Base-by-base conservation (phyloP, 148 eudicot genomes). In the Chenopodium album region DNA sequence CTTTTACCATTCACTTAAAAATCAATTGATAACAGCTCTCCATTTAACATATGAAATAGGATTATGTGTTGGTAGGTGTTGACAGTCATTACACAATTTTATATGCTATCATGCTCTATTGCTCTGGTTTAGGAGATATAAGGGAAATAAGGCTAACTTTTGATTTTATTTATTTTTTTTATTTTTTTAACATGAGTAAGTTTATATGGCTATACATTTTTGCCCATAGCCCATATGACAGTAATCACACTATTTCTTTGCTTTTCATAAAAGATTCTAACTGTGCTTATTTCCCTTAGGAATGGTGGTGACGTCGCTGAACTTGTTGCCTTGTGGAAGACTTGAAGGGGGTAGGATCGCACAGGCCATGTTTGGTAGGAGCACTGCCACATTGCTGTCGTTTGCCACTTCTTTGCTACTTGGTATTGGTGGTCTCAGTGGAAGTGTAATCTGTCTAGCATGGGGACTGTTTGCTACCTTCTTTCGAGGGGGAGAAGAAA, bases 271-370 rank as follows among this genome's bases (percentile, higher is more conserved):
- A 32, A 32, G 22, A 60, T 68, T 26, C 71, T 71, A 14, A 34
- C 75, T 23, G n/a, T 48, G 70, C 28, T 34, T 9, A 32, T 23
- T 48, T 77, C 63, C 34, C 66, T 20, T 82, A 94, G 98, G 98
- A 44, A 94, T 94, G 98, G 95, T 94, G 76, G 97, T 94, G 84
- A 94, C 98, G 29, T 94, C 98, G 47, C 78, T 94, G 83, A 94
- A 94, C 88, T 78, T 94, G 85, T 82, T 94, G 64, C 98, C 98
- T 0, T 91, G 94, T 78, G 98, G 98, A 77, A 89, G 97, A 77
- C 94, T 94, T 9, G 98, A 94, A 89, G 98, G 98, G 32, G 98
- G 98, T 0, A 89, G 98, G 7, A 93, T 94, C 37, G 97, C 98
- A 4, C 98, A 94, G 78, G 94, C 98, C 60, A 89, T 93, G 94